Evolutionary conservation across 345 rosid species (phyloP).

Genomic region (Microcos paniculata): DNA sequence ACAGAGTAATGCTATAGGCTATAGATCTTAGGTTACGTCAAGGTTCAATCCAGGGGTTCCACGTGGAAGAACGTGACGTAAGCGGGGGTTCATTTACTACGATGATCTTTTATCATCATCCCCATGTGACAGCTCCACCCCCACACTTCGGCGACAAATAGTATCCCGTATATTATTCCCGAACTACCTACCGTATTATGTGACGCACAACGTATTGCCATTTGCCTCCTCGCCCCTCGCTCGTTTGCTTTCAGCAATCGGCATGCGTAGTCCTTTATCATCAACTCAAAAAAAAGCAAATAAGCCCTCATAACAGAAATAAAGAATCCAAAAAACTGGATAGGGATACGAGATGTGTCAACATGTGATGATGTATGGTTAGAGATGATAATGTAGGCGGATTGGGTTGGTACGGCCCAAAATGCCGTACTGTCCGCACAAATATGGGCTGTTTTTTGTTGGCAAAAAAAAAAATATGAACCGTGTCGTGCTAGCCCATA

Average conservation of each 20-base stretch:
- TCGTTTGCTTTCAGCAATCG: background rate
- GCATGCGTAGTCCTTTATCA: background rate
- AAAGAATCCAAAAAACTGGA: too few species aligned
- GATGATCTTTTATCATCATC: background rate
- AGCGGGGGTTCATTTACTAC: background rate
- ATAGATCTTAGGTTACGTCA: background rate
- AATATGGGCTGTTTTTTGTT: too few species aligned
- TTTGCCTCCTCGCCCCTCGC: background rate
- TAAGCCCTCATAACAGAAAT: too few species aligned
- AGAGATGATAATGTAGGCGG: too few species aligned
- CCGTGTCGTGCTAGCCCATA: too few species aligned
- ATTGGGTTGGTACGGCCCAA: too few species aligned
- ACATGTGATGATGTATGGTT: too few species aligned
- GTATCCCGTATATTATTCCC: background rate
- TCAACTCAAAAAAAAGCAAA: too few species aligned
- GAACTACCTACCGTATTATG: background rate
- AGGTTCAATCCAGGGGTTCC: background rate
- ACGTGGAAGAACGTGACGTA: background rate
- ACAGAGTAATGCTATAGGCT: background rate
- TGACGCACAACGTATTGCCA: background rate
- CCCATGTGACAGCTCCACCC: background rate
- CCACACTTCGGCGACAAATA: background rate
- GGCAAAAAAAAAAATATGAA: too few species aligned
- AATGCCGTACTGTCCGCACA: too few species aligned
- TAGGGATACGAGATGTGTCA: too few species aligned